These are phyloP conservation scores for Chlamydomonas sp. DNA, from an alignment of 139 green algal genomes.

Conservation along the genomic window DNA sequence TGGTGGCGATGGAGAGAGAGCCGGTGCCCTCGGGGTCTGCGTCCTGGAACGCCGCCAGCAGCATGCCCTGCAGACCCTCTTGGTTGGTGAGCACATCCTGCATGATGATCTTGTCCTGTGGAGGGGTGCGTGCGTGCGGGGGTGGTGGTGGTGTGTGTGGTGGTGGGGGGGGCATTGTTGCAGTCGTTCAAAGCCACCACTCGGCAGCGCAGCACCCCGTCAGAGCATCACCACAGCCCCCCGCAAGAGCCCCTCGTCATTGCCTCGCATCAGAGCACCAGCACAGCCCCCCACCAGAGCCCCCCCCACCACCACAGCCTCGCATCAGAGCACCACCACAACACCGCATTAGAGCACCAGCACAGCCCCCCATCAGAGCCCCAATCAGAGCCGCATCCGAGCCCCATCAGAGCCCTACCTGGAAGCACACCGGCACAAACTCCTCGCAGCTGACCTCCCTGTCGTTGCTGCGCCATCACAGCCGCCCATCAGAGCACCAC, in stretches of 20 bases:
- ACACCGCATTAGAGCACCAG: background rate
- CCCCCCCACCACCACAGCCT: too few species aligned
- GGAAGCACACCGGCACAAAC: conserved; percentile 43
- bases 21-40: conserved; percentile 24
- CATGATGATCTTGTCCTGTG: conserved; percentile 38
- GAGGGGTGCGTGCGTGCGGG: conserved; percentile 20
- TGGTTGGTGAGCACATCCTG: conserved; percentile 36
- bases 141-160: too few species aligned
- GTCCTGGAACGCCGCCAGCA: conserved; percentile 31
- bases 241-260: too few species aligned
- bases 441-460: conserved; percentile 30
- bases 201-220: too few species aligned
- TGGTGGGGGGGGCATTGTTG: too few species aligned
- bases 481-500: too few species aligned
- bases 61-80: conserved; percentile 37
- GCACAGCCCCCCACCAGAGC: too few species aligned
- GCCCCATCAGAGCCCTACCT: conserved; percentile 1
- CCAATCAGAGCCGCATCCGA: background rate
- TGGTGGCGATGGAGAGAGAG: conserved; percentile 12
- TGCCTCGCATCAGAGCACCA: too few species aligned
- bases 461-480: conserved; percentile 14
- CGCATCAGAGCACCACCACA: too few species aligned
- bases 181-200: too few species aligned
- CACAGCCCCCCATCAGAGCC: background rate
- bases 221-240: too few species aligned